Conservation (phyloP, 495 filamentous ascomycete species). For the Lentithecium fluviatile region DNA sequence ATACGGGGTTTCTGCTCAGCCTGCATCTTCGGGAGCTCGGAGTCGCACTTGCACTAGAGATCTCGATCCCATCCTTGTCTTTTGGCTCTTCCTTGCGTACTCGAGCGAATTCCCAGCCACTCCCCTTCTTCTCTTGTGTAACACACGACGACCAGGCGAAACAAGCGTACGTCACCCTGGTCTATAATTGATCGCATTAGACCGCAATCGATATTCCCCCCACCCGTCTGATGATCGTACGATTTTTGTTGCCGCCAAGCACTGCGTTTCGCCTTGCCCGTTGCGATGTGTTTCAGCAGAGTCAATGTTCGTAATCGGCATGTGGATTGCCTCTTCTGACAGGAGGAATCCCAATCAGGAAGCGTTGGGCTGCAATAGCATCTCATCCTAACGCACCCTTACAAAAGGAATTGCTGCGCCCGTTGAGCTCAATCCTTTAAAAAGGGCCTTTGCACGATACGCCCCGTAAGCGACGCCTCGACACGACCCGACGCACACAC, state of each 20-base stretch:
- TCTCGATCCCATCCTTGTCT: not conserved
- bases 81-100: not conserved
- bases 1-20: not conserved
- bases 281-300: constrained; percentile 26
- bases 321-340: not conserved
- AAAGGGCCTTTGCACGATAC: not conserved
- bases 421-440: not conserved
- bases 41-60: not conserved
- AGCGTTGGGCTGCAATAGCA: not conserved
- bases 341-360: not conserved
- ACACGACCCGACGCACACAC: not conserved
- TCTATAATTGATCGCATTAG: not conserved
- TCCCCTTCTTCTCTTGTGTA: not conserved
- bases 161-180: constrained; percentile 4
- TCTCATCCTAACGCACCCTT: not conserved
- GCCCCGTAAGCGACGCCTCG: not conserved
- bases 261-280: constrained; percentile 1
- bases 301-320: not conserved
- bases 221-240: constrained; percentile 16
- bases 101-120: not conserved
- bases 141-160: not conserved
- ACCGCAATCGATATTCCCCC: not conserved
- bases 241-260: constrained; percentile 25
- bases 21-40: not conserved
- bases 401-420: not conserved